phyloP scores from a whole-genome alignment of 2,329 filamentous ascomycete genomes.

The Eutypella sp. region DNA sequence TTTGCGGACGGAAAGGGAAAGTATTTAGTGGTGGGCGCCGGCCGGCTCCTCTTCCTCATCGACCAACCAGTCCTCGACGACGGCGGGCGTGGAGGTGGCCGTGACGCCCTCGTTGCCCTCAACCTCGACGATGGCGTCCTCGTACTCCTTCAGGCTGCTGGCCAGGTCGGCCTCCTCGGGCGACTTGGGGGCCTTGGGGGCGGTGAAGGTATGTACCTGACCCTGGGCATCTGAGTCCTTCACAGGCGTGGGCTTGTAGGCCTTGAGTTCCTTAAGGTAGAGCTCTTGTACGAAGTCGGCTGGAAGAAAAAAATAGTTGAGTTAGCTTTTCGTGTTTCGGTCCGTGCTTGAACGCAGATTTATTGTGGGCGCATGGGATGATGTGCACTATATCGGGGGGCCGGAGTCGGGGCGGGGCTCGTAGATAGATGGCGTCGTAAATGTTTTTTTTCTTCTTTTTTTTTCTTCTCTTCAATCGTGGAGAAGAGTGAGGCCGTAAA shows the following conservation, averaged over 20 bases:
- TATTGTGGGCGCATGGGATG: too few relatives aligned
- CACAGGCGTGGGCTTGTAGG: conserved; percentile 81
- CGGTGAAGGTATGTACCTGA: conserved; percentile 81
- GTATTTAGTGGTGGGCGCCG: conserved; percentile 44
- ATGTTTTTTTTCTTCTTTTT: too few relatives aligned
- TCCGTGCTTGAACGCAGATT: too few relatives aligned
- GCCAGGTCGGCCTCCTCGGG: conserved; percentile 94
- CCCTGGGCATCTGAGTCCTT: conserved; percentile 86
- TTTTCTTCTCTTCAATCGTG: too few relatives aligned
- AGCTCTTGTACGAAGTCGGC: conserved; percentile 97
- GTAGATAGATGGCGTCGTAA: too few relatives aligned
- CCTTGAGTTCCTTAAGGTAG: conserved; percentile 92
- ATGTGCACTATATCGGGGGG: too few relatives aligned
- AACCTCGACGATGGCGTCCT: conserved; percentile 88
- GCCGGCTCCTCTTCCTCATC: conserved; percentile 61
- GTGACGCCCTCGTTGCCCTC: conserved; percentile 72
- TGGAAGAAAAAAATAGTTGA: conserved; percentile 32
- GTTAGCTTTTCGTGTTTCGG: too few relatives aligned
- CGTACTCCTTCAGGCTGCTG: conserved; percentile 88
- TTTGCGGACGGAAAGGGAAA: too few relatives aligned
- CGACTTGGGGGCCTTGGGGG: conserved; percentile 76
- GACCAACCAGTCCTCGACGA: conserved; percentile 72
- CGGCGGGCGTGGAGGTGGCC: conserved; percentile 52
- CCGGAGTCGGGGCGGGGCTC: too few relatives aligned
- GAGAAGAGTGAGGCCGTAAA: too few relatives aligned